phyloP scores from a whole-genome alignment of 1,284 basidiomycete genomes.

The Tetrapyrgos nigripes region DNA sequence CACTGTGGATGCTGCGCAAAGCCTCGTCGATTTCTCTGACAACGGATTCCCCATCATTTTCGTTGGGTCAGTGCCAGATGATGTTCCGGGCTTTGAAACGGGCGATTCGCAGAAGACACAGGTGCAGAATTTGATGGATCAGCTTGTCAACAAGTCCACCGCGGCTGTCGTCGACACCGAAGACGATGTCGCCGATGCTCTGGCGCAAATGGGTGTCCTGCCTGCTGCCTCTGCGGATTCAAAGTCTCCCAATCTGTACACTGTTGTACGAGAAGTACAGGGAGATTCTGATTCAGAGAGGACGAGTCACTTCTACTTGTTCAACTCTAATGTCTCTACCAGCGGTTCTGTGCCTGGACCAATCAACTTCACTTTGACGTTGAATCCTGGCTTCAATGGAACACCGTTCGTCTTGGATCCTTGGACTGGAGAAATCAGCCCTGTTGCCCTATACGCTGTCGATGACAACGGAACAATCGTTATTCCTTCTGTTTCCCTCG shows the following conservation, averaged over 20 bases:
- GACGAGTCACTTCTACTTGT: too few species aligned
- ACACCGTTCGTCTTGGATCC: conserved; percentile 22
- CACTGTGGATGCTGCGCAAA: conserved; percentile 19
- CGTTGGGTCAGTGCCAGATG: conserved; percentile 17
- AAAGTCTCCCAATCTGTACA: conserved; percentile 3
- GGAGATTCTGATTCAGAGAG: too few species aligned
- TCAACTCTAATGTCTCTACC: not conserved
- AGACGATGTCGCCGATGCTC: conserved; percentile 8
- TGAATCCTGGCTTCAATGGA: conserved; percentile 17
- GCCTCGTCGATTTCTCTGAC: conserved; percentile 16
- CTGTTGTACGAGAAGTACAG: too few species aligned
- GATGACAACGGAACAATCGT: conserved; percentile 14
- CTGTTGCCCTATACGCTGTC: conserved; percentile 16
- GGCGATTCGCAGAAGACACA: conserved; percentile 15
- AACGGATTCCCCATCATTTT: too few species aligned
- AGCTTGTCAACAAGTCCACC: conserved; percentile 10
- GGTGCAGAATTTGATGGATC: conserved; percentile 21
- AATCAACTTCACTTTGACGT: conserved; percentile 17
- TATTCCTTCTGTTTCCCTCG: too few species aligned
- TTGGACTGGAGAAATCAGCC: conserved; percentile 15
- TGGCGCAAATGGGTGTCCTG: conserved; percentile 16
- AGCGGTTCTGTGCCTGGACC: conserved; percentile 20
- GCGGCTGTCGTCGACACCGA: conserved; percentile 16
- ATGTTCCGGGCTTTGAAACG: conserved; percentile 21
- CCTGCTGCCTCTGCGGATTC: conserved; percentile 16